phyloP scores from a whole-genome alignment of 2,329 filamentous ascomycete species.

The Paecilomyces sp. region DNA sequence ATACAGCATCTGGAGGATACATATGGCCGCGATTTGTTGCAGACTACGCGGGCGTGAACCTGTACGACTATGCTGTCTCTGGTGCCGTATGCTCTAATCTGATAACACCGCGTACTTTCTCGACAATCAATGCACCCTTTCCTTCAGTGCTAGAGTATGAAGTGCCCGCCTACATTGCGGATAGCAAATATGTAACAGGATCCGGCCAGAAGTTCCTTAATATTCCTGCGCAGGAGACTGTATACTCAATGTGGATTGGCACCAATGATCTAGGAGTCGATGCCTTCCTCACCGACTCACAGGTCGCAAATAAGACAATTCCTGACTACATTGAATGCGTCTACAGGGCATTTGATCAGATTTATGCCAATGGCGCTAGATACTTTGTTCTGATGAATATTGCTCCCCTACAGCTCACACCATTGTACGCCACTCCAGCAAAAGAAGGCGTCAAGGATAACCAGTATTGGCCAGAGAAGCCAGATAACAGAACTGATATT shows the following conservation, averaged over 20 bases:
- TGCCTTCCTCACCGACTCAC: conserved; percentile 60
- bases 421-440: conserved; percentile 54
- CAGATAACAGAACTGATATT: conserved; percentile 44
- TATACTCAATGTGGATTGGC: conserved; percentile 73
- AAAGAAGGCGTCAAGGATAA: conserved; percentile 37
- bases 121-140: conserved; percentile 47
- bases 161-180: conserved; percentile 37
- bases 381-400: conserved; percentile 67
- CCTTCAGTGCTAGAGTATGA: conserved; percentile 59
- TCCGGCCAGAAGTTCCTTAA: conserved; percentile 24
- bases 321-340: conserved; percentile 62
- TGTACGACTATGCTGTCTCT: conserved; percentile 63
- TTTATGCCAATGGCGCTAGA: conserved; percentile 61
- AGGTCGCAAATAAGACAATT: conserved; percentile 53
- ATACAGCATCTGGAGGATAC: conserved; percentile 58
- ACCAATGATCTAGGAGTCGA: conserved; percentile 68
- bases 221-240: conserved; percentile 51
- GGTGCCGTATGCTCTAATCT: conserved; percentile 68
- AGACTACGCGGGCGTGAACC: conserved; percentile 44
- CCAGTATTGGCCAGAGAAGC: conserved; percentile 43
- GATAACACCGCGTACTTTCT: conserved; percentile 52
- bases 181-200: conserved; percentile 13
- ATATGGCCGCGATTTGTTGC: conserved; percentile 63
- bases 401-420: conserved; percentile 59
- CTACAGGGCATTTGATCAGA: conserved; percentile 53